Base-by-base conservation (phyloP, 2,329 filamentous ascomycete genomes). In the Massarina eburnea region DNA sequence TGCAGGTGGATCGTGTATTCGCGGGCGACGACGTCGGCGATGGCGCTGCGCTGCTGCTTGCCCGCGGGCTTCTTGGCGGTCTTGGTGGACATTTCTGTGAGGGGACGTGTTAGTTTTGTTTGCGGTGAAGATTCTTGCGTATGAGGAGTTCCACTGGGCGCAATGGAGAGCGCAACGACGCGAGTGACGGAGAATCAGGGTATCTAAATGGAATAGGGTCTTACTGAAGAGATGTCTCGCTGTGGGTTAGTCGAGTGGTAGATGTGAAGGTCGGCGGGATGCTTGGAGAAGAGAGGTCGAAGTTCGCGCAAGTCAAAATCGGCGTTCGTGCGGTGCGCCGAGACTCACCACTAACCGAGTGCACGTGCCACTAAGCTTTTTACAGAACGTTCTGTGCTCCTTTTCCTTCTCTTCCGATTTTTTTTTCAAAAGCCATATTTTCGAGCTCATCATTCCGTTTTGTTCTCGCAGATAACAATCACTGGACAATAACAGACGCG, bases 1-100 rank as follows among this genome's bases (percentile, higher is more conserved):
- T 99, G 94, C 71, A 99, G 82, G 85, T 99, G 92, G 82, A 99
- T 97, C 79, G 94, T 99, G 86, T 99, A 99, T 84, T 99, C 95
- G 84, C 94, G 90, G 72, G 94, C 87, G 77, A 99, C 92, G 75
- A 99, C 95, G 80, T 99, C 92, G 79, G 90, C 86, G 78, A 99
- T 96, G 81, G 95, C 95, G 78, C 90, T 96, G 75, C 91, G 89
- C 71, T 77, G 75, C 66, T 76, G 66, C 81, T 86, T 87, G 75
- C 77, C 79, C 69, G 81, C 73, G 59, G 80, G 77, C 79, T 84
- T 86, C 79, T 84, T 82, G 51, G 52, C 57, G 69, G 62, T 75
- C 71, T 64, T 61, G 58, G 68, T 61, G 64, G 52, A 65, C 74
- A 76, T 76, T 65, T 62, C 62, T 66, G 43, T n/a, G n/a, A n/a